Conservation (phyloP, 768 basidiomycete genomes). For the Podaxis sp. region DNA sequence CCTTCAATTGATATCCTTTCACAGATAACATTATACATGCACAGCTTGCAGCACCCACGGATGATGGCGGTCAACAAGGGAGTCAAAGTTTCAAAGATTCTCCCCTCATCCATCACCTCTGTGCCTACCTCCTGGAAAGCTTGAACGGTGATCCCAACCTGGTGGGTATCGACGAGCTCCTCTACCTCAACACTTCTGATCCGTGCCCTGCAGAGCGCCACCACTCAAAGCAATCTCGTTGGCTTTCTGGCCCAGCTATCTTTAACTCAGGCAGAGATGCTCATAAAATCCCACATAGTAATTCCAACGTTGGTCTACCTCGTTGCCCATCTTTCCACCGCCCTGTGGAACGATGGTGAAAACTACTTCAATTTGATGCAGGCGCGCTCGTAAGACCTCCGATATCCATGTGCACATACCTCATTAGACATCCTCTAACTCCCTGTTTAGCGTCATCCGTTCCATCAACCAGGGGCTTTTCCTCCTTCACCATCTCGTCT, state of each 20-base stretch:
- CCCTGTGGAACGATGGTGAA: conserved; percentile 68
- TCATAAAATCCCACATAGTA: conserved; percentile 44
- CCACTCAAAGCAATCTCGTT: conserved; percentile 32
- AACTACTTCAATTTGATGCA: conserved; percentile 8
- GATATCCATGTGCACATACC: neutral
- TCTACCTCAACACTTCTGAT: neutral
- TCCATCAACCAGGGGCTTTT: conserved; percentile 52
- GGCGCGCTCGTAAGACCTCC: conserved; percentile 37
- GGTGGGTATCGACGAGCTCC: conserved; percentile 27
- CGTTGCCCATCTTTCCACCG: conserved; percentile 47
- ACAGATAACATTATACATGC: conserved; percentile 41
- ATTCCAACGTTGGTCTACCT: conserved; percentile 65
- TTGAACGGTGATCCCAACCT: conserved; percentile 33
- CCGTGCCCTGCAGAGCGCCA: conserved; percentile 12
- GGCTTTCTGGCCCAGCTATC: conserved; percentile 42
- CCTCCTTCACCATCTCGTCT: conserved; percentile 64
- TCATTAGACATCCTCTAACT: neutral
- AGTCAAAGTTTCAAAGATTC: conserved; percentile 28
- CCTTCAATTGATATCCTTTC: neutral
- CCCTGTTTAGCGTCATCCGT: conserved; percentile 42
- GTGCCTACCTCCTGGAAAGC: conserved; percentile 45
- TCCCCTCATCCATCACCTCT: conserved; percentile 47
- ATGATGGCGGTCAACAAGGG: neutral
- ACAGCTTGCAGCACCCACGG: conserved; percentile 36
- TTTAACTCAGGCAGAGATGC: conserved; percentile 36